Evolutionary conservation across 2,329 filamentous ascomycete species (phyloP).

Genomic region (Aspergillus puulaauensis): DNA sequence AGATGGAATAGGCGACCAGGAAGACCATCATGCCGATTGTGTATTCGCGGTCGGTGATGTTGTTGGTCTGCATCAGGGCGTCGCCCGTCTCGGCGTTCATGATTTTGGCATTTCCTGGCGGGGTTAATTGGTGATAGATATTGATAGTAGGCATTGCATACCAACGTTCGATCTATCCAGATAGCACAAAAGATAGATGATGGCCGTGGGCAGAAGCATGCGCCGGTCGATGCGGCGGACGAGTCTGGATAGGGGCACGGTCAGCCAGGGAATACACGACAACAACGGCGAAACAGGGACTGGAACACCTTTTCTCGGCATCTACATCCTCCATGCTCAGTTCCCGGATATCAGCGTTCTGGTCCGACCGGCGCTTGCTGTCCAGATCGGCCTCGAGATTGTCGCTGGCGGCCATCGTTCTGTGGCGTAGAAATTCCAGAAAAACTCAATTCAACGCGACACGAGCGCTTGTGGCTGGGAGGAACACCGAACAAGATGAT

Average conservation of each 20-base stretch:
- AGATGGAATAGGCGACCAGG: constrained; percentile 25
- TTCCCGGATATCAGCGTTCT: background rate
- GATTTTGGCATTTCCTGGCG: constrained; percentile 39
- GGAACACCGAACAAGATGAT: background rate
- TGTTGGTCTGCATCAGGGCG: constrained; percentile 33
- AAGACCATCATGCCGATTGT: constrained; percentile 38
- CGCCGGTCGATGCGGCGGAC: constrained; percentile 8
- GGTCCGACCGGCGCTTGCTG: background rate
- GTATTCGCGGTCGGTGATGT: background rate
- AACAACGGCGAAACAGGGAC: background rate
- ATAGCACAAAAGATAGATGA: constrained; percentile 33
- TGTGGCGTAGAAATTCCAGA: background rate
- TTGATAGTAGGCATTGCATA: background rate
- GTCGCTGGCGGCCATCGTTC: background rate
- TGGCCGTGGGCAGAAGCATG: background rate
- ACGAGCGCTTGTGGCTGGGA: background rate
- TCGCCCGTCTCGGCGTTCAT: constrained; percentile 39
- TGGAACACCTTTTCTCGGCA: background rate
- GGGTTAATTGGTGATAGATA: background rate
- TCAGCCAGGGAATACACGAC: background rate
- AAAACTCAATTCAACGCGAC: no score
- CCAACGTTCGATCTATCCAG: constrained; percentile 34
- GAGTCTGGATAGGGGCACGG: background rate
- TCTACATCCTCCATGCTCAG: background rate
- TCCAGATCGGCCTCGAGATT: background rate